Base-by-base conservation (phyloP, 1,284 basidiomycete species). In the Leccinum subatratum region DNA sequence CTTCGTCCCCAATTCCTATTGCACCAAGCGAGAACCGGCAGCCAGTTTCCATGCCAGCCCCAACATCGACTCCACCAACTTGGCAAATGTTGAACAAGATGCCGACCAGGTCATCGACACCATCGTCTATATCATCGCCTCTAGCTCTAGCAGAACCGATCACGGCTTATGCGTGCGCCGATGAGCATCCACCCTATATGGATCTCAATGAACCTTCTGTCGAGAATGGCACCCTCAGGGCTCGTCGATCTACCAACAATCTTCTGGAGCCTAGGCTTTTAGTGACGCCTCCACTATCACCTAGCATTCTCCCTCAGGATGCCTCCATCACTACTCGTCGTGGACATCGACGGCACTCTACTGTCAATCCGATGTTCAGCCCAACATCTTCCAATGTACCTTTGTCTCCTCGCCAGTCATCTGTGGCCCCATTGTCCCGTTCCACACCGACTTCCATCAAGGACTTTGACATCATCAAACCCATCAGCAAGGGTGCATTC, bases 391-490 rank as follows among this genome's bases (percentile, higher is more conserved):
- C 80, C 12, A 81, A 74, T 42, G 79, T 82, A 1, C 93, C 93
- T 4, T 81, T 96, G 2, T 98, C 97, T n/a, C 96, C 96, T 28
- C 87, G 95, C 28, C 86, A 96, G 62, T 85, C 93, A 3, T 89
- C 94, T 1, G 83, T 86, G 8, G 90, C 89, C 0, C 91, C 94
- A 1, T 79, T 91, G 37, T 85, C 93, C 14, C 86, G 94, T 30
- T 88, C 92, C 14, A 89, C 89, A 7, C 90, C 93, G 1, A 92
- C 96, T 1, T 96, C 95, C 3, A 98, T 99, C 81, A 98, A 95
- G 78, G 97, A 99, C 79, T 99, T 99, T 74, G 95, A 98, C 77
- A 91, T 99, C 74, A 95, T 99, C 82, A 99, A 99, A 79, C 97
- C 97, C 3, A 99, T 99, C 79, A 96, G 94, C 78, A 98, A 99